Percentiles rank a stretch among this genome's conserved stretches.
phyloP scores from a whole-genome alignment of 805 yeast genomes.

The Sugiyamaella americana region DNA sequence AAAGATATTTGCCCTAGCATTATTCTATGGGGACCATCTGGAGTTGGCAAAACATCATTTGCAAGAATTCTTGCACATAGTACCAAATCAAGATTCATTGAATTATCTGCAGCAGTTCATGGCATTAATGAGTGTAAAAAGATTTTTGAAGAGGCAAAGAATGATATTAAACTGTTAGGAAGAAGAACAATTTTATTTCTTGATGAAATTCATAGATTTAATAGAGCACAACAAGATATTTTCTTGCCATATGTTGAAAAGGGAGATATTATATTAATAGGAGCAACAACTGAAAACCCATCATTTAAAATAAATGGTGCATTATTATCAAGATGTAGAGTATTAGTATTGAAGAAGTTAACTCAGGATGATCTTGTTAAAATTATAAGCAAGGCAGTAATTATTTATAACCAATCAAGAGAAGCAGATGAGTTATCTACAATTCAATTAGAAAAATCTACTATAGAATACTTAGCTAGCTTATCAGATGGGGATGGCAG shows the following conservation, averaged over 20 bases:
- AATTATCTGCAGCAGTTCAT: constrained; percentile 77
- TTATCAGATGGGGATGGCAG: constrained; percentile 87
- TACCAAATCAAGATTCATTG: constrained; percentile 51
- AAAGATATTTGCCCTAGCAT: constrained; percentile 58
- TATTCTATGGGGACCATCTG: constrained; percentile 94
- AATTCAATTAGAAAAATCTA: constrained; percentile 48
- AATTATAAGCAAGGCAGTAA: constrained; percentile 54
- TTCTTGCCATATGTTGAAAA: constrained; percentile 77
- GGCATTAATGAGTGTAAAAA: constrained; percentile 61
- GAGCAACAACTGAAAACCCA: constrained; percentile 47
- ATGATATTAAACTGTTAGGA: constrained; percentile 42
- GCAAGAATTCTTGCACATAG: constrained; percentile 59
- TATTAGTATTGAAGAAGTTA: constrained; percentile 61
- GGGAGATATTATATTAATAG: constrained; percentile 61
- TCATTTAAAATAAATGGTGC: constrained; percentile 77
- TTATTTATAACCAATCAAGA: constrained; percentile 53
- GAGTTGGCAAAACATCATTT: constrained; percentile 88
- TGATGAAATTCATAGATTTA: constrained; percentile 90
- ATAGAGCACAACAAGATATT: constrained; percentile 80
- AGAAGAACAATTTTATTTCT: constrained; percentile 68
- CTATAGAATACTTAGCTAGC: constrained; percentile 61
- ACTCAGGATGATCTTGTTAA: constrained; percentile 41
- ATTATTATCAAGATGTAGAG: constrained; percentile 73
- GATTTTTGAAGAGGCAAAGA: constrained; percentile 47
- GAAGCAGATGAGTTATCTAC: constrained; percentile 45